Evolutionary conservation across 306 rosid genomes (phyloP).

Genomic region (Trifolium subterraneum): DNA sequence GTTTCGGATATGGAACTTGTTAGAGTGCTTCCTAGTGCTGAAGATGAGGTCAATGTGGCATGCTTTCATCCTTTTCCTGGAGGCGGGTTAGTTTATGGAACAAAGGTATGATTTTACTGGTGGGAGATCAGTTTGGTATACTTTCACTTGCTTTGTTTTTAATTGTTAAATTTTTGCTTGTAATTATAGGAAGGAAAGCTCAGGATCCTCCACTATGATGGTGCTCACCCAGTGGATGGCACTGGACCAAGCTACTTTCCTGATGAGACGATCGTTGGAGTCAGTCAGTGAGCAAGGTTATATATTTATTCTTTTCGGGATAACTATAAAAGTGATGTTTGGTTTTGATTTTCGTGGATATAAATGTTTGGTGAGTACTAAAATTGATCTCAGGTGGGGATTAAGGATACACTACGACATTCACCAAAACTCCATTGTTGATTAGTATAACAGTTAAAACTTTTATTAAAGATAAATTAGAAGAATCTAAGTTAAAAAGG

Average conservation of each 20-base stretch:
- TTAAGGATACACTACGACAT: slow-evolving; percentile 27
- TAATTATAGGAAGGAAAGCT: slow-evolving; percentile 93
- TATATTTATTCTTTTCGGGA: slow-evolving; percentile 30
- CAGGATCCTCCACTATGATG: slow-evolving; percentile 59
- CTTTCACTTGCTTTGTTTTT: slow-evolving; percentile 37
- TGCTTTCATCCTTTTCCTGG: slow-evolving; percentile 98
- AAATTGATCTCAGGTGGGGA: slow-evolving; percentile 21
- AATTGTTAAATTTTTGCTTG: slow-evolving; percentile 28
- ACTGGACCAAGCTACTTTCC: slow-evolving; percentile 60
- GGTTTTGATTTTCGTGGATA: slow-evolving; percentile 37
- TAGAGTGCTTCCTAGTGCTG: slow-evolving; percentile 96
- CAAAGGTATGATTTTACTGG: slow-evolving; percentile 74
- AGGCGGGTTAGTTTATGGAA: slow-evolving; percentile 98
- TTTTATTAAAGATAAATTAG: background rate
- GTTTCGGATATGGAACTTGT: slow-evolving; percentile 99
- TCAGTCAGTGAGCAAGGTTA: slow-evolving; percentile 54
- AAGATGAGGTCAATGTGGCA: slow-evolving; percentile 98
- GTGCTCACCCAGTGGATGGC: slow-evolving; percentile 46
- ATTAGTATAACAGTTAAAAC: background rate
- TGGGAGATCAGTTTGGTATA: slow-evolving; percentile 63
- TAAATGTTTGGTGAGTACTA: slow-evolving; percentile 16
- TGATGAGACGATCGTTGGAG: slow-evolving; percentile 51
- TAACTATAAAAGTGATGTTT: slow-evolving; percentile 4
- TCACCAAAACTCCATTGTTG: background rate
- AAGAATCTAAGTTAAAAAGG: background rate